These are phyloP conservation scores for Acanthamoeba royreba DNA, from an alignment of 208 protist genomes.

Conservation along the genomic window DNA sequence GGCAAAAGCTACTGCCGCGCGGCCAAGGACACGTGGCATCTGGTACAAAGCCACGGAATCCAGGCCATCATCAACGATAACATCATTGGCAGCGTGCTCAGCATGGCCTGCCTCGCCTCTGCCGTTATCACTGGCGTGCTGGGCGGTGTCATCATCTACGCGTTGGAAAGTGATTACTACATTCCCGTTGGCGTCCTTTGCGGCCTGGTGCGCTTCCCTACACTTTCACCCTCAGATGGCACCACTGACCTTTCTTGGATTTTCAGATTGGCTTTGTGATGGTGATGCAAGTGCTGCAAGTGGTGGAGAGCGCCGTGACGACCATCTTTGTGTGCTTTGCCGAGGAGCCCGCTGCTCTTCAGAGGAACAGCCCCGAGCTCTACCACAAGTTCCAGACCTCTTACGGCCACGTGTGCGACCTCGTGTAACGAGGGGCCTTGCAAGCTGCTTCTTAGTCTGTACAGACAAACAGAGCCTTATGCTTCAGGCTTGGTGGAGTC, in stretches of 20 bases:
- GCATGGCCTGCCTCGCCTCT: slow-evolving; percentile 30
- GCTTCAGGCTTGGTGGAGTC: too few relatives aligned
- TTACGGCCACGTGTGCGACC: slow-evolving; percentile 23
- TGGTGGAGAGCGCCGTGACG: slow-evolving; percentile 59
- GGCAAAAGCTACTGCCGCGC: slow-evolving; percentile 55
- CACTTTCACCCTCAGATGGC: not conserved
- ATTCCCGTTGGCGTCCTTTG: not conserved
- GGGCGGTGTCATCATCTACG: not conserved
- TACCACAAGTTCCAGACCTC: slow-evolving; percentile 42
- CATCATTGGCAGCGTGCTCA: slow-evolving; percentile 24
- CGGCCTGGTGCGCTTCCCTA: not conserved
- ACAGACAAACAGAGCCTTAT: too few relatives aligned
- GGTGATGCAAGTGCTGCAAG: slow-evolving; percentile 45
- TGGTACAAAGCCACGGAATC: slow-evolving; percentile 47
- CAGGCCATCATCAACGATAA: slow-evolving; percentile 51
- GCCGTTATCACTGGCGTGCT: not conserved
- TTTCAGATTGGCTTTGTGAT: slow-evolving; percentile 50
- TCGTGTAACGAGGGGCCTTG: not conserved
- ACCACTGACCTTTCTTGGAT: not conserved
- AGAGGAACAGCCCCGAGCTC: slow-evolving; percentile 50
- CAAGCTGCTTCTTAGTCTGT: too few relatives aligned
- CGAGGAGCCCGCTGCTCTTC: slow-evolving; percentile 51
- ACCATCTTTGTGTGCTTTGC: slow-evolving; percentile 68
- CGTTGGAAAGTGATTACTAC: not conserved
- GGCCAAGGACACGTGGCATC: slow-evolving; percentile 32